These are phyloP conservation scores for Hirsutella minnesotensis DNA, from an alignment of 2,329 filamentous ascomycete species.

Conservation along the genomic window DNA sequence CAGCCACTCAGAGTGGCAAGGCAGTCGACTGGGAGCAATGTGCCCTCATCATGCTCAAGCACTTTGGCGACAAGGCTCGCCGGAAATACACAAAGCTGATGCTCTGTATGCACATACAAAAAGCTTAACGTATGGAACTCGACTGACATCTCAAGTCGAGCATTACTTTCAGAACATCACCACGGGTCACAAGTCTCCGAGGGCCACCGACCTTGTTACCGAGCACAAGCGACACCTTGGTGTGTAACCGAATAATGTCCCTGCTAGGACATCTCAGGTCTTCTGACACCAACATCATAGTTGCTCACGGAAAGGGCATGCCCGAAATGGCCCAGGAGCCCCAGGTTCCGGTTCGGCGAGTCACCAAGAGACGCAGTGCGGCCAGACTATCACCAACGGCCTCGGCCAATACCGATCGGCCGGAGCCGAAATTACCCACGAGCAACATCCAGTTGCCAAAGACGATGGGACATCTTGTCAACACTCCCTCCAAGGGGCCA, in stretches of 20 bases:
- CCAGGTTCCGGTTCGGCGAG: background rate
- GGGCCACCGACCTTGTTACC: conserved; percentile 20
- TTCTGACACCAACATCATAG: background rate
- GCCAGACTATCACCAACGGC: background rate
- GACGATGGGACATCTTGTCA: no score
- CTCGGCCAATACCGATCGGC: background rate
- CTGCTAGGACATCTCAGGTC: background rate
- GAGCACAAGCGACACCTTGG: conserved; percentile 17
- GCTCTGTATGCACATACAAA: conserved; percentile 24
- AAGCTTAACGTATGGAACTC: background rate
- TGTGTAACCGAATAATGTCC: conserved; percentile 5
- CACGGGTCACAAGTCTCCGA: conserved; percentile 23
- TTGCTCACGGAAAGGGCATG: background rate
- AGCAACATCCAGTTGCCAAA: no score
- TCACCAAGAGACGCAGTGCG: background rate
- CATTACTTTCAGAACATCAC: conserved; percentile 32
- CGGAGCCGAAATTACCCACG: background rate
- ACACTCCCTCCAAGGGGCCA: no score
- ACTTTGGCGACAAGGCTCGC: conserved; percentile 21
- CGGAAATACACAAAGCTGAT: conserved; percentile 27
- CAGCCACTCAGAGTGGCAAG: conserved; percentile 7
- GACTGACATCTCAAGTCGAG: conserved; percentile 23
- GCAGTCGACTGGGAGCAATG: conserved; percentile 23
- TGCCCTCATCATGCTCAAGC: conserved; percentile 24
- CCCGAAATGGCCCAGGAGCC: background rate